Evolutionary conservation across 306 rosid genomes (phyloP).

Genomic region (Prosopis cineraria): DNA sequence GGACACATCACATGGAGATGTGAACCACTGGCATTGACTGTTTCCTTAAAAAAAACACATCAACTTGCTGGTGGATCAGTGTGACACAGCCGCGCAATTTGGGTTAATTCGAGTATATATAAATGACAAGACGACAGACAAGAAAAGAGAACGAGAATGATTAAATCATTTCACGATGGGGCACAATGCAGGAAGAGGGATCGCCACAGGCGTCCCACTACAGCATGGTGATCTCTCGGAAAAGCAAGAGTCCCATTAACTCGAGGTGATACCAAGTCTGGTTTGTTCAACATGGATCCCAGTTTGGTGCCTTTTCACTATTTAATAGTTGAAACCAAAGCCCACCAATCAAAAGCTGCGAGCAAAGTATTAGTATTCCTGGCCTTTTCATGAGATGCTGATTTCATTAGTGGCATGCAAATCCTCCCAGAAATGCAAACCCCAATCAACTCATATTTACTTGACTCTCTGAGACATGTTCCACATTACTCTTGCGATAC

Average conservation of each 20-base stretch:
- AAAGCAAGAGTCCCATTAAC: slow-evolving; percentile 9
- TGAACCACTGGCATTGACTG: not conserved
- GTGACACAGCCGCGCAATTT: not conserved
- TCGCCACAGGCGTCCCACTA: slow-evolving; percentile 28
- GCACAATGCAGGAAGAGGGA: slow-evolving; percentile 7
- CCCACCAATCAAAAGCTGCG: slow-evolving; percentile 16
- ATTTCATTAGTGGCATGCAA: slow-evolving; percentile 2
- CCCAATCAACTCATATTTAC: not conserved
- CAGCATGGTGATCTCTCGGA: not conserved
- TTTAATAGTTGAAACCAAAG: slow-evolving; percentile 5
- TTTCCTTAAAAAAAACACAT: not conserved
- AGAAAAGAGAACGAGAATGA: not conserved
- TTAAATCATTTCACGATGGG: not conserved
- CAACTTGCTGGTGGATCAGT: not conserved
- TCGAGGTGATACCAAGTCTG: slow-evolving; percentile 11
- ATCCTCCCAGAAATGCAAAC: slow-evolving; percentile 7
- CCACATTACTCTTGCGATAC: no score
- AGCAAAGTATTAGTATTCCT: not conserved
- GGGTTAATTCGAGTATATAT: not conserved
- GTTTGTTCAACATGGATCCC: slow-evolving; percentile 20
- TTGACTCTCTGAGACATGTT: not conserved
- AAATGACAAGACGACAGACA: not conserved
- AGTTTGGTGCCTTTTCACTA: not conserved
- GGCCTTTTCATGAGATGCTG: not conserved
- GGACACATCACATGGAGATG: not conserved